Evolutionary conservation across 495 filamentous ascomycete species (phyloP), one percentile per base, ranked within the genome.

Genomic region (Hypoxylon fuscum): DNA sequence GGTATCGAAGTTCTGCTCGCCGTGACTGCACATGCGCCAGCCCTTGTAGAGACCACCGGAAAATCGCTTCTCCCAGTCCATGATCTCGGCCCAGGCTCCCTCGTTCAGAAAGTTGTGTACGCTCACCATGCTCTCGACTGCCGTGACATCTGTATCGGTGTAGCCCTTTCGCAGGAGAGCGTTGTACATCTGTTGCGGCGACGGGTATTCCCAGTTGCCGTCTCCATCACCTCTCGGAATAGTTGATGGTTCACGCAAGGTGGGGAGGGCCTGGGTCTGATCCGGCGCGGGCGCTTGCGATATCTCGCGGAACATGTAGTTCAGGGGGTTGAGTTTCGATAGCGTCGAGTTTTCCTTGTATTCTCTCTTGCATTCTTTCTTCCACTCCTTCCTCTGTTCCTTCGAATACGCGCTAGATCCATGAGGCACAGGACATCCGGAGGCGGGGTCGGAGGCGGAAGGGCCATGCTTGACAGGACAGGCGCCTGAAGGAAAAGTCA

Each of bases 151-250:
- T 0, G 94, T 97, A 69, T 97, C 93, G 0, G 90, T 93, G 75
- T 96, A 92, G 15, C 95, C 95, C 74, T 99, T 98, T 47, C 96
- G 88, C 50, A 96, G 76, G 80, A 98, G 88, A 0, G 96, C 95
- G 69, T 98, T 99, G 78, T 97, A 98, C 95, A 98, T 98, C 73
- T 98, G 95, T 77, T 98, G 96, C 8, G 96, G 94, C 0, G 92
- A 97, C 0, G 95, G 96, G 70, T 98, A 98, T 73, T 97, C 96
- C 95, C 95, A 98, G 68, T 92, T 95, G 10, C 87, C 86, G 14
- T 84, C 78, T 34, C 81, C 83, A 65, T 88, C 85, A 61, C 90
- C 93, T 51, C 88, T 85, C 17, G 96, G 95, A 58, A 99, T 99
- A 1, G 93, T 88, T 14, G 90, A 94, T 8, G 81, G 72, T 70